Base-by-base conservation (phyloP, 2,329 filamentous ascomycete genomes). In the Madurella mycetomatis region DNA sequence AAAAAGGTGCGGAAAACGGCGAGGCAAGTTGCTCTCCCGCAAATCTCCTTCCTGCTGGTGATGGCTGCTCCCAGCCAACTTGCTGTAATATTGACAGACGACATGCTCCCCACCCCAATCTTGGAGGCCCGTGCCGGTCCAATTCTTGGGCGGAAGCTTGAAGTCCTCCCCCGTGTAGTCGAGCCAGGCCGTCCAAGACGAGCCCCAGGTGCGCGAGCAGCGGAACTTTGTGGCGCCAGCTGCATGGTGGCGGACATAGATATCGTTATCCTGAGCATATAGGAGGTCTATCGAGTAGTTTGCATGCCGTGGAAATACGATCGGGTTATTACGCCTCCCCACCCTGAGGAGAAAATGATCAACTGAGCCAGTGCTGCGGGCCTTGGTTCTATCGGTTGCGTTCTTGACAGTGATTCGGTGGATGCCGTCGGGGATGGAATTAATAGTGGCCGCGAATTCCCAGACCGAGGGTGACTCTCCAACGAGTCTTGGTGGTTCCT, bases 291-390 rank as follows among this genome's bases (percentile, higher is more conserved):
- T 71, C 8, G 81, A 82, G 66, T 84, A 85, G 62, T 85, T 85
- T 17, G 81, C 79, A 2, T 70, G 67, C 5, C 65, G 64, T 0
- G 79, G 78, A 61, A 84, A 86, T 0, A 84, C 72, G 49, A 86
- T 76, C 0, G 82, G 82, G 62, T 86, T 86, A 54, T 80, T 72
- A 2, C 60, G 61, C 55, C 78, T 72, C 18, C 83, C 83, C 46
- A 85, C 71, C 13, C 83, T 79, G 60, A 86, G 71, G 56, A 86
- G 70, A 65, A 86, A 84, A 53, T 79, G 76, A 56, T 86, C 83
- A 12, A 74, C 66, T 0, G 80, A 72, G 31, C 70, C 67, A 5
- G 66, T 63, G 31, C 40, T 54, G 8, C 13, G 42, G 1, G 45
- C 54, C 12, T 49, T 49, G 1, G 49, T 39, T 11, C 49, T 55